phyloP scores from a whole-genome alignment of 306 rosid species.

The Inga leiocalycina region DNA sequence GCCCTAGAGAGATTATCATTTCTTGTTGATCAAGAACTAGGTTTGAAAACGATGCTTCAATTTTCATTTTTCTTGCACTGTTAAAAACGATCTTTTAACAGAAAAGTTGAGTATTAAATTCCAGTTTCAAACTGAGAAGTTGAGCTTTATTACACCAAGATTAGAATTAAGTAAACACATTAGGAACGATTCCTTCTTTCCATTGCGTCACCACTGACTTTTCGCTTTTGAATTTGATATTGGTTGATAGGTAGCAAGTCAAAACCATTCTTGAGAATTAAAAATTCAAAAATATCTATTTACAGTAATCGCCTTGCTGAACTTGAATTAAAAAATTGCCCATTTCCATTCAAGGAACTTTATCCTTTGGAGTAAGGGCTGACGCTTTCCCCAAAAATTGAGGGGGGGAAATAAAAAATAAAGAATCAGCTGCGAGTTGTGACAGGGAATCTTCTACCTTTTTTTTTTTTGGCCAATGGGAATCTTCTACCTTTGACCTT shows the following conservation, averaged over 20 bases:
- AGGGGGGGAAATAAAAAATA: neutral
- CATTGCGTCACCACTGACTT: neutral
- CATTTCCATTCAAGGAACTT: neutral
- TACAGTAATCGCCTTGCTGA: neutral
- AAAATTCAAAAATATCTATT: neutral
- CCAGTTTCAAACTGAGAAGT: neutral
- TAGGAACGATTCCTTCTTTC: neutral
- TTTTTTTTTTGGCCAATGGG: no score
- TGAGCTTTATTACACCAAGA: neutral
- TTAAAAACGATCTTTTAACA: neutral
- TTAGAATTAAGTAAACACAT: neutral
- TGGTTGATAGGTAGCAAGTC: neutral
- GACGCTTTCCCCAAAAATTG: neutral
- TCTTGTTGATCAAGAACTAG: conserved; percentile 54
- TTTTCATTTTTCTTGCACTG: neutral
- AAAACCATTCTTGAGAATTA: neutral
- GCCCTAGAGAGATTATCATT: conserved; percentile 24
- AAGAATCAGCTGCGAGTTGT: neutral
- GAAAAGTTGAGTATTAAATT: neutral
- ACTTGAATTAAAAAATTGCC: neutral
- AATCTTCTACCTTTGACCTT: neutral
- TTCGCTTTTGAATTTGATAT: neutral
- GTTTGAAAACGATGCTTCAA: neutral
- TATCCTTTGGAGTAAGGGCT: neutral
- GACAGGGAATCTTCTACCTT: neutral